A percentile compares a stretch with the other conserved stretches of the same genome.
These are phyloP conservation scores for Suillus hirtellus DNA, from an alignment of 768 basidiomycete species.

Conservation along the genomic window DNA sequence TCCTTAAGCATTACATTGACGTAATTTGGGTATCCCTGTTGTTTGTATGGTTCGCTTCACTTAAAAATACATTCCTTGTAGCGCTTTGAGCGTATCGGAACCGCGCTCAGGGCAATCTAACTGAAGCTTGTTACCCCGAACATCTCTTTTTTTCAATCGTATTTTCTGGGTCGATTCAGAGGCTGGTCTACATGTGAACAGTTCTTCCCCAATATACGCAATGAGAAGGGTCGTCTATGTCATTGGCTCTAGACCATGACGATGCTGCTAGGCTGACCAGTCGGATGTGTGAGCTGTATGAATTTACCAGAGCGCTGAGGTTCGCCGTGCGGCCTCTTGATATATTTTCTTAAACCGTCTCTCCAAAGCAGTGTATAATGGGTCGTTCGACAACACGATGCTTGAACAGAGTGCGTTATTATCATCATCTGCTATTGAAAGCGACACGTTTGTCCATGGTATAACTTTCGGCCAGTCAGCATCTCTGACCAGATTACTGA, in stretches of 20 bases:
- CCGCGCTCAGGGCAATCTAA: conserved; percentile 56
- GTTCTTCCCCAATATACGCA: conserved; percentile 45
- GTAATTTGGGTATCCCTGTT: conserved; percentile 5
- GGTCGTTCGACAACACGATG: background rate
- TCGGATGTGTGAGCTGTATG: background rate
- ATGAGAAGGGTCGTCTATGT: conserved; percentile 52
- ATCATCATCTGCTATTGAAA: background rate
- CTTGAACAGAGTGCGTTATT: background rate
- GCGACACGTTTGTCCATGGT: background rate
- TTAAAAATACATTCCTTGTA: conserved; percentile 14
- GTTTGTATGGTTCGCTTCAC: conserved; percentile 1
- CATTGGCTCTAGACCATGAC: conserved; percentile 39
- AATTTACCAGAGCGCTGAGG: conserved; percentile 12
- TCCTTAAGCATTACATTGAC: background rate
- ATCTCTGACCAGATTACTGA: background rate
- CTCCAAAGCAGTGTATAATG: conserved; percentile 18
- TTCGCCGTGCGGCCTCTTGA: conserved; percentile 16
- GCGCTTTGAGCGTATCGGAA: conserved; percentile 46
- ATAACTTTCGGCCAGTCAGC: background rate
- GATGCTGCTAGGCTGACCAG: background rate
- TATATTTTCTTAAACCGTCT: conserved; percentile 1
- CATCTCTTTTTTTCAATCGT: conserved; percentile 23
- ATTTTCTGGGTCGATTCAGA: conserved; percentile 43
- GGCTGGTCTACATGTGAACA: conserved; percentile 37
- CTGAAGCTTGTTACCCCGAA: conserved; percentile 53